phyloP scores from a whole-genome alignment of 192 early-diverging fungal species.

The Diversispora epigaea region DNA sequence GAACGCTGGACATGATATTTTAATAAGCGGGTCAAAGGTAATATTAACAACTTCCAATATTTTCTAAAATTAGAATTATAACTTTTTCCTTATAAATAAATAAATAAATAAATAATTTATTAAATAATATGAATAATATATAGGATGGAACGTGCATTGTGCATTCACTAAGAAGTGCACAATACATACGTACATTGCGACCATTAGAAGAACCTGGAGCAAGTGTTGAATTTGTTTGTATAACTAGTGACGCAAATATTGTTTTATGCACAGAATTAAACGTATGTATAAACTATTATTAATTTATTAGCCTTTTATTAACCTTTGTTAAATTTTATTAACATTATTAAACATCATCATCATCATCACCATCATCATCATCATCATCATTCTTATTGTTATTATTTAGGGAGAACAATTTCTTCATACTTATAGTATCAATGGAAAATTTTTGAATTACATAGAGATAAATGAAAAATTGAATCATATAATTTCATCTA shows the following conservation, averaged over 20 bases:
- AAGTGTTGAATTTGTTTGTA: constrained; percentile 25
- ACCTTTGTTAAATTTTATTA: not conserved
- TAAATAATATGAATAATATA: not conserved
- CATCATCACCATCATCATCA: not conserved
- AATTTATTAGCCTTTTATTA: not conserved
- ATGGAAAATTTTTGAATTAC: constrained; percentile 24
- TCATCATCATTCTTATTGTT: too few relatives aligned
- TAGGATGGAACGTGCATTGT: constrained; percentile 34
- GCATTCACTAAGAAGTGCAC: constrained; percentile 25
- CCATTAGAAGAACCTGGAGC: constrained; percentile 17
- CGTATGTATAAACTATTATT: not conserved
- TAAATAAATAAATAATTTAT: too few relatives aligned
- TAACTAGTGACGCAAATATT: constrained; percentile 25
- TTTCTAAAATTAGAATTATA: not conserved
- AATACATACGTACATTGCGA: constrained; percentile 27
- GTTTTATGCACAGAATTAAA: constrained; percentile 20
- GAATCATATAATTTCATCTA: constrained; percentile 21
- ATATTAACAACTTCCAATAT: not conserved
- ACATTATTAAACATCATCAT: not conserved
- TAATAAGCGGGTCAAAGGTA: constrained; percentile 28
- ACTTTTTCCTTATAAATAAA: not conserved
- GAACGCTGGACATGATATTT: constrained; percentile 33
- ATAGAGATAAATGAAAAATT: constrained; percentile 2
- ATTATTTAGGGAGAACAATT: constrained; percentile 24
- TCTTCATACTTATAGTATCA: constrained; percentile 29